These are phyloP conservation scores for Pharus latifolius DNA, from an alignment of 176 grass and related monocot species.

Conservation along the genomic window DNA sequence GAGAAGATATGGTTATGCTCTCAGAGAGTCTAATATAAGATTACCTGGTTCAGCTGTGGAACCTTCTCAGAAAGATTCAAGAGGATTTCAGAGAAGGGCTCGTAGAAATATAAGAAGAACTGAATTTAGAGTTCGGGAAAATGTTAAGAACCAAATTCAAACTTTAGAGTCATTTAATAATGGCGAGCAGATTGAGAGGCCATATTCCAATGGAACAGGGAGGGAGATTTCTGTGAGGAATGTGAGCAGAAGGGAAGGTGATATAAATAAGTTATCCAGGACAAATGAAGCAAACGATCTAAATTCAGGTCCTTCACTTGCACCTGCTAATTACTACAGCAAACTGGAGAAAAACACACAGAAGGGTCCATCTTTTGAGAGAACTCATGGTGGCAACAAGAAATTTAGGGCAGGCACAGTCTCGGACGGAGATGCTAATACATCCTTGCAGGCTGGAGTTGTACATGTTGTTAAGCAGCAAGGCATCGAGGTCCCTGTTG, in stretches of 20 bases:
- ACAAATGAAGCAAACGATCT: slow-evolving; percentile 27
- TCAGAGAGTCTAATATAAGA: slow-evolving; percentile 40
- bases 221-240: slow-evolving; percentile 39
- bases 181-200: slow-evolving; percentile 33
- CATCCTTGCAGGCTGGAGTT: slow-evolving; percentile 51
- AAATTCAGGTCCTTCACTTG: slow-evolving; percentile 27
- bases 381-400: slow-evolving; percentile 28
- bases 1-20: slow-evolving; percentile 63
- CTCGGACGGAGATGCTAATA: slow-evolving; percentile 38
- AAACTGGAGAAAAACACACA: slow-evolving; percentile 26
- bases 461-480: slow-evolving; percentile 69
- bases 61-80: slow-evolving; percentile 47
- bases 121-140: slow-evolving; percentile 72
- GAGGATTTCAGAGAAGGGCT: slow-evolving; percentile 51
- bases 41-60: slow-evolving; percentile 36
- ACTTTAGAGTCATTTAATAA: slow-evolving; percentile 29
- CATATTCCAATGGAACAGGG: slow-evolving; percentile 15
- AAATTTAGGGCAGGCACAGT: slow-evolving; percentile 24
- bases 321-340: slow-evolving; percentile 16
- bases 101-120: slow-evolving; percentile 63
- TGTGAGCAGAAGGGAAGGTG: slow-evolving; percentile 33
- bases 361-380: slow-evolving; percentile 39
- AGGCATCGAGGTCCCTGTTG: slow-evolving; percentile 79
- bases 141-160: slow-evolving; percentile 41
- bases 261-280: slow-evolving; percentile 19